A percentile compares a stretch with the other conserved stretches of the same genome.
Evolutionary conservation across 2,329 filamentous ascomycete genomes (phyloP).

Genomic region (Apiospora sp.): DNA sequence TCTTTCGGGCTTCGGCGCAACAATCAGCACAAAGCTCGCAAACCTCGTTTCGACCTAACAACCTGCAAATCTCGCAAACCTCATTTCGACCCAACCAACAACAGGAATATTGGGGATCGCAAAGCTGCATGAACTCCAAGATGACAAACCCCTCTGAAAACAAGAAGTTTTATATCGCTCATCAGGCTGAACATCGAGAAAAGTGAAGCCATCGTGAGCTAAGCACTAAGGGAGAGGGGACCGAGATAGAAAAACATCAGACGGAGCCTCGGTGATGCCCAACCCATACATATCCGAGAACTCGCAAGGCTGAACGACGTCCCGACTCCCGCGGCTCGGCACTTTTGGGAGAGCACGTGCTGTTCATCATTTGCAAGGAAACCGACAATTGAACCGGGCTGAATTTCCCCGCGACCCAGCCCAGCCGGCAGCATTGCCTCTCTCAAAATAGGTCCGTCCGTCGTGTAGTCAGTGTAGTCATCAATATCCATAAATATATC

Average conservation of each 20-base stretch:
- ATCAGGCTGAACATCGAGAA: background rate
- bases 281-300: background rate
- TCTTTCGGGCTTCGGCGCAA: too few species aligned
- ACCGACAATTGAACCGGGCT: background rate
- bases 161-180: background rate
- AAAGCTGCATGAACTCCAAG: background rate
- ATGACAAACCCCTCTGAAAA: background rate
- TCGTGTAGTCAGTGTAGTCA: background rate
- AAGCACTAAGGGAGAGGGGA: background rate
- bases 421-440: background rate
- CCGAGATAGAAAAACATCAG: background rate
- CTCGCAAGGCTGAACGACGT: background rate
- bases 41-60: background rate
- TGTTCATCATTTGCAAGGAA: background rate
- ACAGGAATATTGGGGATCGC: background rate
- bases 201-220: slow-evolving; percentile 5
- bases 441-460: background rate
- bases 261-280: background rate
- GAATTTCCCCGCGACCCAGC: background rate
- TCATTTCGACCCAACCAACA: slow-evolving; percentile 5
- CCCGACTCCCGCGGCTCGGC: background rate
- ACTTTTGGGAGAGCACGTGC: background rate
- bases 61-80: background rate
- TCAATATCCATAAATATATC: background rate
- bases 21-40: too few species aligned